These are phyloP conservation scores for Arthroderma uncinatum DNA, from an alignment of 2,329 filamentous ascomycete species.

Conservation along the genomic window DNA sequence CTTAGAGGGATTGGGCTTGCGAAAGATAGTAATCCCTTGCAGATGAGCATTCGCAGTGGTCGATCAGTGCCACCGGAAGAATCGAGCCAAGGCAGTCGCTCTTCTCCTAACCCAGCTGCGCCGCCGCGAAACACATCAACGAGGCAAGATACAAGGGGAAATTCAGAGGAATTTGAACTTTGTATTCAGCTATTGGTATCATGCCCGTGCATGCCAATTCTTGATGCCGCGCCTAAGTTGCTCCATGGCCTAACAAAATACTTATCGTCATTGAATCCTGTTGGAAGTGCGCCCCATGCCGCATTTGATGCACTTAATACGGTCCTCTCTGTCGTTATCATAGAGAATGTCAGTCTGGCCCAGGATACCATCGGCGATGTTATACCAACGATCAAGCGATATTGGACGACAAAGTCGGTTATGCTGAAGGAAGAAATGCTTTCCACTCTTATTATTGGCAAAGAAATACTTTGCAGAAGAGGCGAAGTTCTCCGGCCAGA, in stretches of 20 bases:
- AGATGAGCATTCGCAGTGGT: conserved; percentile 23
- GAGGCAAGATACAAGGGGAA: conserved; percentile 19
- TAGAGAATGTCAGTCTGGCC: conserved; percentile 56
- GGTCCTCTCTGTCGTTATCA: conserved; percentile 53
- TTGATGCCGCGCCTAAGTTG: conserved; percentile 46
- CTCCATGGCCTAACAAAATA: conserved; percentile 48
- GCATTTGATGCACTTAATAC: conserved; percentile 67
- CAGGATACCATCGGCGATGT: conserved; percentile 49
- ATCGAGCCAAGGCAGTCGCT: conserved; percentile 20
- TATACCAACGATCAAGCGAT: conserved; percentile 58
- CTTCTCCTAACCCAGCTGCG: conserved; percentile 24
- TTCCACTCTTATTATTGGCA: conserved; percentile 55
- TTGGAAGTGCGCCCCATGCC: conserved; percentile 55
- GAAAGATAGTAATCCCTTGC: conserved; percentile 21
- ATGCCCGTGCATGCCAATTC: conserved; percentile 56
- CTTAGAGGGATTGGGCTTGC: conserved; percentile 42
- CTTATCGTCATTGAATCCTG: conserved; percentile 48
- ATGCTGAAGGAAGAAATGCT: conserved; percentile 67
- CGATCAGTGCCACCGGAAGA: conserved; percentile 22
- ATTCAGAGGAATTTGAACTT: conserved; percentile 48
- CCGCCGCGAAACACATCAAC: conserved; percentile 10
- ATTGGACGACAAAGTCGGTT: conserved; percentile 64
- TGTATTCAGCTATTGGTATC: conserved; percentile 55
- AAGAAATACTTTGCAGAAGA: conserved; percentile 45
- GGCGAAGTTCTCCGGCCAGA: conserved; percentile 25